Conservation (phyloP, 768 basidiomycete species). For the Porphyrellus cyaneotinctus region DNA sequence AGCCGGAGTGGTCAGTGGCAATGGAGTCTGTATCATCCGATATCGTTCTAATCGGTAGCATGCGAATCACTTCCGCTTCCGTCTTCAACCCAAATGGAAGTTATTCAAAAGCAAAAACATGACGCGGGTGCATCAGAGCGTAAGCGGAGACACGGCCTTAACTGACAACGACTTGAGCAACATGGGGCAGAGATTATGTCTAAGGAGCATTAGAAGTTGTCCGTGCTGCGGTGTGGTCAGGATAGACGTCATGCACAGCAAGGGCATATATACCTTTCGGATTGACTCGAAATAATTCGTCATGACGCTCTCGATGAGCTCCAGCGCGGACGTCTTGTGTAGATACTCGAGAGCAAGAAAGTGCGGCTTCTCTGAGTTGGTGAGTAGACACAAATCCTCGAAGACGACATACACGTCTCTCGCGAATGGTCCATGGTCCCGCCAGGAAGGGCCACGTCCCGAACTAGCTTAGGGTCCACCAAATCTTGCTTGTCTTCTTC, state of each 20-base stretch:
- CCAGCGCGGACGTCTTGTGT: conserved; percentile 91
- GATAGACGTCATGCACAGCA: neutral
- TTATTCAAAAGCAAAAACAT: conserved; percentile 92
- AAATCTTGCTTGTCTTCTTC: conserved; percentile 58
- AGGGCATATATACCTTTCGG: conserved; percentile 53
- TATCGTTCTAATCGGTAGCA: conserved; percentile 62
- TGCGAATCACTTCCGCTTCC: conserved; percentile 85
- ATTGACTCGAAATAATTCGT: conserved; percentile 87
- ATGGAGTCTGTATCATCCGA: conserved; percentile 45
- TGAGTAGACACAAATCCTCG: no score
- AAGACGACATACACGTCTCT: conserved; percentile 85
- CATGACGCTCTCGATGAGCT: conserved; percentile 92
- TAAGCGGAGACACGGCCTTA: conserved; percentile 77
- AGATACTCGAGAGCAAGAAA: conserved; percentile 80
- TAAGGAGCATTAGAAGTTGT: conserved; percentile 82
- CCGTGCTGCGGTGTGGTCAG: conserved; percentile 49
- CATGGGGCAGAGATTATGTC: conserved; percentile 85
- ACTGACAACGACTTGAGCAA: conserved; percentile 84
- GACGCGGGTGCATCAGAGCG: conserved; percentile 87
- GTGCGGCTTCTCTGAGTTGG: conserved; percentile 70
- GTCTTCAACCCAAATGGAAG: conserved; percentile 77
- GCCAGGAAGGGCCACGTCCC: conserved; percentile 59
- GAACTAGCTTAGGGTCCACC: conserved; percentile 11
- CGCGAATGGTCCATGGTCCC: conserved; percentile 69
- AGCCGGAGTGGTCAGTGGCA: conserved; percentile 23